Evolutionary conservation across 176 grass and related monocot genomes (phyloP).

Genomic region (Typha latifolia): DNA sequence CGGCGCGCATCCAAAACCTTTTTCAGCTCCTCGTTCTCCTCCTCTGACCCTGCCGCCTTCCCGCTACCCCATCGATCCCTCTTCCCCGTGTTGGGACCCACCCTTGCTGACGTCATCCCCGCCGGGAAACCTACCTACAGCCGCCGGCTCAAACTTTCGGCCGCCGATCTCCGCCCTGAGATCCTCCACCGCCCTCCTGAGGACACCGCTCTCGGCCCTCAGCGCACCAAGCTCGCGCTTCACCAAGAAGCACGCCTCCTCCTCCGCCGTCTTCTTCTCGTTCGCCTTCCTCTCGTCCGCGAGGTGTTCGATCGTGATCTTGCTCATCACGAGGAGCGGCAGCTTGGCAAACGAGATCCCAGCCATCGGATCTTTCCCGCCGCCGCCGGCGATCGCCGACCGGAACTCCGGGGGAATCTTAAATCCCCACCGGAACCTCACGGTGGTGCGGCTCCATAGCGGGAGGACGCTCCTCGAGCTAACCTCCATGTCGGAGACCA

Average conservation of each 20-base stretch:
- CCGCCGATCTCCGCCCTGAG: slow-evolving; percentile 1
- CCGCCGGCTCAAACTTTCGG: neutral
- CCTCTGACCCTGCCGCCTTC: slow-evolving; percentile 25
- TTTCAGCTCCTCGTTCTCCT: slow-evolving; percentile 45
- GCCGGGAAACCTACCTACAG: neutral
- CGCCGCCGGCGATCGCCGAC: neutral
- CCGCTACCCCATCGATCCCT: slow-evolving; percentile 22
- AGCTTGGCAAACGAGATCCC: slow-evolving; percentile 5
- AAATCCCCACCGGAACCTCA: slow-evolving; percentile 17
- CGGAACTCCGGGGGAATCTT: slow-evolving; percentile 5
- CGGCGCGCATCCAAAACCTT: slow-evolving; percentile 43
- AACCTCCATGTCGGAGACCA: slow-evolving; percentile 10
- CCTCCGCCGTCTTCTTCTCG: neutral
- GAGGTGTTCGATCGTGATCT: slow-evolving; percentile 10
- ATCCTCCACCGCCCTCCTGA: slow-evolving; percentile 7
- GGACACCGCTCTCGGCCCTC: neutral
- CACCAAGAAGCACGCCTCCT: neutral
- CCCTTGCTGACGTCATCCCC: neutral
- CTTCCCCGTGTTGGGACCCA: neutral
- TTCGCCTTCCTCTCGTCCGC: neutral
- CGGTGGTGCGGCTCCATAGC: slow-evolving; percentile 5
- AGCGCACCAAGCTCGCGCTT: slow-evolving; percentile 1
- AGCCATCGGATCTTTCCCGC: neutral
- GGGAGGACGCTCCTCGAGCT: slow-evolving; percentile 13
- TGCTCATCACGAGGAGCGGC: slow-evolving; percentile 14